Evolutionary conservation across 2,329 filamentous ascomycete genomes (phyloP).

Genomic region (Aureobasidium sp.): DNA sequence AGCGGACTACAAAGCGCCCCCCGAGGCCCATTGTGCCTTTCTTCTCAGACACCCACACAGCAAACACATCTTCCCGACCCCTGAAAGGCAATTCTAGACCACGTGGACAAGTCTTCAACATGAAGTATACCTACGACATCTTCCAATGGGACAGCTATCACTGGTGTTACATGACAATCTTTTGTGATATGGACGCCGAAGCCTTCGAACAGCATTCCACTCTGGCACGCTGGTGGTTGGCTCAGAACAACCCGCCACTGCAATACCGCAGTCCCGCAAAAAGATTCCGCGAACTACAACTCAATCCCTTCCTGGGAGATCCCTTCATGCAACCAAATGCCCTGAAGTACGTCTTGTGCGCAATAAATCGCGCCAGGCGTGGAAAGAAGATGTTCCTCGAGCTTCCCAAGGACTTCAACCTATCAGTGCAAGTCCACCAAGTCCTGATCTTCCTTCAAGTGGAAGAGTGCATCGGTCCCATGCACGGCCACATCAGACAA

Average conservation of each 20-base stretch:
- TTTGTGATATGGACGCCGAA: not conserved
- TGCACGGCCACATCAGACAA: conserved; percentile 1
- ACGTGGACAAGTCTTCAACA: not conserved
- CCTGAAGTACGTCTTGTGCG: not conserved
- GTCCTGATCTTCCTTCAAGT: not conserved
- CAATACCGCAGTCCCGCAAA: not conserved
- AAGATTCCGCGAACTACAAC: not conserved
- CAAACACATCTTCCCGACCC: not conserved
- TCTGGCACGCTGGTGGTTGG: not conserved
- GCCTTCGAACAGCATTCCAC: not conserved
- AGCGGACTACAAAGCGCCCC: not conserved
- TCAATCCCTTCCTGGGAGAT: not conserved
- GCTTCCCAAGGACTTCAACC: not conserved
- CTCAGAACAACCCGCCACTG: not conserved
- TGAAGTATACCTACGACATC: not conserved
- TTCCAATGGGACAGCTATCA: not conserved
- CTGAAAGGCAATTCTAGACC: too few relatives aligned
- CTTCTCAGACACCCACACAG: not conserved
- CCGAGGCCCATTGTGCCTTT: not conserved
- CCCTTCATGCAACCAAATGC: not conserved
- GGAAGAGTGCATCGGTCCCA: not conserved
- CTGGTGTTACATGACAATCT: not conserved
- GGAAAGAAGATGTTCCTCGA: not conserved
- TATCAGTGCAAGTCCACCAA: not conserved
- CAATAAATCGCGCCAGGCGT: not conserved